phyloP scores from a whole-genome alignment of 306 rosid species.

The Quercus cerris region DNA sequence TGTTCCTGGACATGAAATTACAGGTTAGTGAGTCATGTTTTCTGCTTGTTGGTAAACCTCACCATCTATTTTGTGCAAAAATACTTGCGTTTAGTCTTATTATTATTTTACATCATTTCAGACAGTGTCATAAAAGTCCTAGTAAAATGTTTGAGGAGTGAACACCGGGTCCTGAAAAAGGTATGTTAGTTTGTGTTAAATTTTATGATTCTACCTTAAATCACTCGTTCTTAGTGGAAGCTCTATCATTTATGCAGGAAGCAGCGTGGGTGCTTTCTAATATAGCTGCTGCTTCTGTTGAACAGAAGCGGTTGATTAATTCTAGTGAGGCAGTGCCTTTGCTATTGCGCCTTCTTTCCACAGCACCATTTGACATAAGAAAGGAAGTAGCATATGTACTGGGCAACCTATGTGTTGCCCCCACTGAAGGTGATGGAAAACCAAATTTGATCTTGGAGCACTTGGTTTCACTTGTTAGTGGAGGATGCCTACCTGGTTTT shows the following conservation, averaged over 20 bases:
- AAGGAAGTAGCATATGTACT: conserved; percentile 90
- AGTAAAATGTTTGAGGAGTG: conserved; percentile 75
- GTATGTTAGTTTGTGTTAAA: conserved; percentile 31
- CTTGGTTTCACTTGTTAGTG: conserved; percentile 67
- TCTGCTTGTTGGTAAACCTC: conserved; percentile 23
- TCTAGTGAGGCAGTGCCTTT: conserved; percentile 62
- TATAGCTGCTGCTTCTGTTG: conserved; percentile 80
- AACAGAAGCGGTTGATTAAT: conserved; percentile 77
- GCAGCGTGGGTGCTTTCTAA: conserved; percentile 95
- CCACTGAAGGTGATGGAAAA: conserved; percentile 55
- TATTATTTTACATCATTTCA: conserved; percentile 36
- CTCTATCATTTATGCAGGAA: conserved; percentile 51
- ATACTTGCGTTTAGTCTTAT: background rate
- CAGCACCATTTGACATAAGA: conserved; percentile 82
- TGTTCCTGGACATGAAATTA: conserved; percentile 66
- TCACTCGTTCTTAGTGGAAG: conserved; percentile 14
- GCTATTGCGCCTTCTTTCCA: conserved; percentile 64
- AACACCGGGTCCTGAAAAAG: conserved; percentile 90
- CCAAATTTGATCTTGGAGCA: conserved; percentile 69
- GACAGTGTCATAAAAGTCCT: conserved; percentile 62
- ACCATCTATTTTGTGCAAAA: background rate
- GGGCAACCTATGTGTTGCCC: conserved; percentile 87
- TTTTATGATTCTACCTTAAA: conserved; percentile 12
- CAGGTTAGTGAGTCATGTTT: conserved; percentile 58
- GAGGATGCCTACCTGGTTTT: conserved; percentile 86